Conservation (phyloP, 768 basidiomycete genomes). For the Guyanaporus albipodus region DNA sequence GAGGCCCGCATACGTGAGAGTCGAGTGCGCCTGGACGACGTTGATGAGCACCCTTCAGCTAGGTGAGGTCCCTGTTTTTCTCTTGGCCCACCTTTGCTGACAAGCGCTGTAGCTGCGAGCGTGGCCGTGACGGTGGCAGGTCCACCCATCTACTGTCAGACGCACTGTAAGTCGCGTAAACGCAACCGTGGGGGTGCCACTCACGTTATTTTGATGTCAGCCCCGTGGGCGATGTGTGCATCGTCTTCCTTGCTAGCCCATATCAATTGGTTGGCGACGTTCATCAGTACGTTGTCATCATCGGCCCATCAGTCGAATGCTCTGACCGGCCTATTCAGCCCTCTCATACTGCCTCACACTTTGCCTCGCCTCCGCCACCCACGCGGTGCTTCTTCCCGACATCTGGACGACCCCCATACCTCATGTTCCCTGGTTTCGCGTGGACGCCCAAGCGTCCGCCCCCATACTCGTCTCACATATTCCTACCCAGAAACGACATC, state of each 20-base stretch:
- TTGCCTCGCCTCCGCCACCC: constrained; percentile 43
- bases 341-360: constrained; percentile 55
- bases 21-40: constrained; percentile 57
- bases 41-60: constrained; percentile 47
- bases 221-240: constrained; percentile 42
- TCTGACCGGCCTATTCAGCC: constrained; percentile 31
- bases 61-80: constrained; percentile 33
- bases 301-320: background rate
- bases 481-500: constrained; percentile 11
- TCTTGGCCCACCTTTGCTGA: background rate
- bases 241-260: constrained; percentile 47
- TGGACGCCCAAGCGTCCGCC: background rate
- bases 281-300: constrained; percentile 39
- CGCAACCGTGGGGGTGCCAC: background rate
- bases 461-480: constrained; percentile 2
- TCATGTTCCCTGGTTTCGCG: constrained; percentile 55
- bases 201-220: constrained; percentile 21
- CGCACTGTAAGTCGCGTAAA: constrained; percentile 30
- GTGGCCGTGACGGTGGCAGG: constrained; percentile 45
- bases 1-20: constrained; percentile 40
- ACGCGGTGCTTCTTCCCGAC: constrained; percentile 38
- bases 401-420: constrained; percentile 55
- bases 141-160: constrained; percentile 35
- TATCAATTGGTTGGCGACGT: constrained; percentile 44
- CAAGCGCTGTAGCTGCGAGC: constrained; percentile 39